Percentiles rank a stretch among this genome's conserved stretches.
Conservation (phyloP, 2,329 filamentous ascomycete species). For the Colletotrichum tabaci region DNA sequence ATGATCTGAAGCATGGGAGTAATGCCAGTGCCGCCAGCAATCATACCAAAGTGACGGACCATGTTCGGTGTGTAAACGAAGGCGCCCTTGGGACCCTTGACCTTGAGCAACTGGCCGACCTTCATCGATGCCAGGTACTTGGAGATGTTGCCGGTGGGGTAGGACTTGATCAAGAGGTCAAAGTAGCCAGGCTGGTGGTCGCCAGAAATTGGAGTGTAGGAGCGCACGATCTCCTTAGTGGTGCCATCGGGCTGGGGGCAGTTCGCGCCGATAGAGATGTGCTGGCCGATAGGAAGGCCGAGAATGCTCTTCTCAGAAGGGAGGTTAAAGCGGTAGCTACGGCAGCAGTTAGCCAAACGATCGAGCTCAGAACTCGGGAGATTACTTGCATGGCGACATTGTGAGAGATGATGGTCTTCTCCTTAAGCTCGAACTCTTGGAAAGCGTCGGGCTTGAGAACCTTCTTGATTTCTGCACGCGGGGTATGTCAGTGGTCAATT, state of each 20-base stretch:
- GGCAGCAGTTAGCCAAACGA: constrained; percentile 35
- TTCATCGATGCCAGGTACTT: constrained; percentile 88
- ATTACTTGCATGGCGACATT: constrained; percentile 90
- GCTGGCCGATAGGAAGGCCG: constrained; percentile 97
- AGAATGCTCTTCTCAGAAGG: constrained; percentile 85
- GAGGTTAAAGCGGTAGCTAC: constrained; percentile 91
- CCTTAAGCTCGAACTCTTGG: constrained; percentile 92
- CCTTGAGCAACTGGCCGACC: constrained; percentile 89
- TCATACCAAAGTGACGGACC: constrained; percentile 97
- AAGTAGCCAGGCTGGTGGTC: constrained; percentile 93
- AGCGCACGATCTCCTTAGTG: constrained; percentile 88
- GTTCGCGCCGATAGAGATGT: constrained; percentile 93
- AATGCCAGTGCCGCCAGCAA: constrained; percentile 96
- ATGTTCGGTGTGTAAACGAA: constrained; percentile 99
- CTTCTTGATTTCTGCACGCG: constrained; percentile 76
- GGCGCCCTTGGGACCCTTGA: constrained; percentile 95
- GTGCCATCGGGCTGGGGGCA: constrained; percentile 78
- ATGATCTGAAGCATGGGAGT: constrained; percentile 98
- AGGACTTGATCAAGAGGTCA: constrained; percentile 97
- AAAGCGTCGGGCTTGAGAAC: constrained; percentile 89
- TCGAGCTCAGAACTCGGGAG: not conserved
- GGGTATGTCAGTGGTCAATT: constrained; percentile 29
- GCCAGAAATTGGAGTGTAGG: constrained; percentile 92
- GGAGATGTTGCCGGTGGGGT: constrained; percentile 97
- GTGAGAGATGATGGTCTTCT: constrained; percentile 97